phyloP scores from a whole-genome alignment of 2,329 filamentous ascomycete genomes.

The Aspergillus fumigatiaffinis region DNA sequence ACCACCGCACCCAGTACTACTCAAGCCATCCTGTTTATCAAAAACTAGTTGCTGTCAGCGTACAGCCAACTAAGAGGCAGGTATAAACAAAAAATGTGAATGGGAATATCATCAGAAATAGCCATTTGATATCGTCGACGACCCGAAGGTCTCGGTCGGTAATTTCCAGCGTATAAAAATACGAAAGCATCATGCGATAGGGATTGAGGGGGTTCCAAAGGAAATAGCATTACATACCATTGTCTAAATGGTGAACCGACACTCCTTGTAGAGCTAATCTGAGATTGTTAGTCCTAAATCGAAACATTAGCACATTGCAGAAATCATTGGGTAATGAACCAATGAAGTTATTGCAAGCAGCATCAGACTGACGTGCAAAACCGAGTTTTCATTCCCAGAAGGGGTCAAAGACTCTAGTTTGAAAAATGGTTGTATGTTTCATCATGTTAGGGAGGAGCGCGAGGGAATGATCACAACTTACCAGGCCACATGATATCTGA shows the following conservation, averaged over 20 bases:
- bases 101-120: constrained; percentile 63
- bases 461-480: constrained; percentile 20
- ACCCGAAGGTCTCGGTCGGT: constrained; percentile 74
- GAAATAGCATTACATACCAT: constrained; percentile 29
- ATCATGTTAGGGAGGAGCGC: constrained; percentile 52
- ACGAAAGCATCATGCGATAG: constrained; percentile 55
- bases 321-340: constrained; percentile 5
- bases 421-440: constrained; percentile 70
- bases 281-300: constrained; percentile 14
- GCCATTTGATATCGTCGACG: constrained; percentile 79
- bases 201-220: constrained; percentile 1
- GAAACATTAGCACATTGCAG: constrained; percentile 6
- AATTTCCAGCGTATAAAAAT: constrained; percentile 83
- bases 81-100: constrained; percentile 14
- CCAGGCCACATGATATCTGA: constrained; percentile 13
- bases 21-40: neutral
- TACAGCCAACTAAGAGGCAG: constrained; percentile 1
- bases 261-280: constrained; percentile 5
- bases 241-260: neutral
- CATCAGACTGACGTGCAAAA: constrained; percentile 90
- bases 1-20: constrained; percentile 13
- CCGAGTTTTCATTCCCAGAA: constrained; percentile 70
- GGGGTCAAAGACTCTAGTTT: constrained; percentile 98
- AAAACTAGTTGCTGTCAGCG: constrained; percentile 20
- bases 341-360: constrained; percentile 19